These are phyloP conservation scores for Chlamydomonas incerta DNA, from an alignment of 139 green algal genomes.

Conservation along the genomic window DNA sequence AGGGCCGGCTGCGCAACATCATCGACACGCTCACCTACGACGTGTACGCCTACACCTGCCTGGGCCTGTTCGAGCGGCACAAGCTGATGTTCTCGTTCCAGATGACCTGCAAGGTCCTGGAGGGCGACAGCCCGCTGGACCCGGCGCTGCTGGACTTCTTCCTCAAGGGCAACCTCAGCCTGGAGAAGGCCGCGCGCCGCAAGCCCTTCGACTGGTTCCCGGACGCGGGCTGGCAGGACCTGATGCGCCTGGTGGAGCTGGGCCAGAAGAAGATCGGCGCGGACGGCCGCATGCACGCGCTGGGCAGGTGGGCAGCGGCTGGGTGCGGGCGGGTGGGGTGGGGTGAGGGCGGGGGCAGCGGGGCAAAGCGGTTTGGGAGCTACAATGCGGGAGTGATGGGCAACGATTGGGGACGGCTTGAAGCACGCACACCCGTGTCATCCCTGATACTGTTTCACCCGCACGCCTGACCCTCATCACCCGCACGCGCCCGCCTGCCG, in stretches of 20 bases:
- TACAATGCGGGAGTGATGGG: no score
- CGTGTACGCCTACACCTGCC: slow-evolving; percentile 87
- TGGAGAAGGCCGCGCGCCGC: slow-evolving; percentile 71
- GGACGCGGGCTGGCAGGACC: slow-evolving; percentile 88
- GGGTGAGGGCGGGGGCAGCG: background rate
- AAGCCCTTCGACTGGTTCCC: slow-evolving; percentile 82
- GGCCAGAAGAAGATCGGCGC: slow-evolving; percentile 46
- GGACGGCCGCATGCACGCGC: slow-evolving; percentile 45
- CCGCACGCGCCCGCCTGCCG: no score
- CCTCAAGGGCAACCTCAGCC: slow-evolving; percentile 86
- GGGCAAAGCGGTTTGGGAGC: background rate
- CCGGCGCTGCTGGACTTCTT: slow-evolving; percentile 87
- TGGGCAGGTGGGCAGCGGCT: slow-evolving; percentile 33
- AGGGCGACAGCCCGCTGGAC: slow-evolving; percentile 70
- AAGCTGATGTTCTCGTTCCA: slow-evolving; percentile 89
- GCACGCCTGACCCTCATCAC: no score
- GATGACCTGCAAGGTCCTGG: slow-evolving; percentile 84
- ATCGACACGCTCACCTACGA: slow-evolving; percentile 84
- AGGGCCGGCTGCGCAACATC: slow-evolving; percentile 76
- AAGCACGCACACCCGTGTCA: no score
- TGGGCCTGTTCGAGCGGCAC: slow-evolving; percentile 86
- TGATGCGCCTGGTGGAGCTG: slow-evolving; percentile 77
- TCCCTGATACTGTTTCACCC: no score
- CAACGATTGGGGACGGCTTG: no score
- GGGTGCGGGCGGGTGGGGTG: background rate